Conservation (phyloP, 2,329 filamentous ascomycete genomes). For the Colletotrichum liaoningense region DNA sequence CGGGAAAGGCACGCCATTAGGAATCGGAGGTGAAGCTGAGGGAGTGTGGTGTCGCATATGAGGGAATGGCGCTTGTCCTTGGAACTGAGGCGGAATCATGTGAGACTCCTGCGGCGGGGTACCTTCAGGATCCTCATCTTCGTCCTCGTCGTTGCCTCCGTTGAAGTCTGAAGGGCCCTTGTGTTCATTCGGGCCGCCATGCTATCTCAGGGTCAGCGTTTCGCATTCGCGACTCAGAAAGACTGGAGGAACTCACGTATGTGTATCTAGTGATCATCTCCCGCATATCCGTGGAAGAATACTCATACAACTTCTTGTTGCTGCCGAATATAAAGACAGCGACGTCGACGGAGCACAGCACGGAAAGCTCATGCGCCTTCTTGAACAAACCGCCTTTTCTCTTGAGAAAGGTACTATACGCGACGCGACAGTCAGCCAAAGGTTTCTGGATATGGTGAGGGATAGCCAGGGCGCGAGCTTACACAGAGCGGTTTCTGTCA, state of each 20-base stretch:
- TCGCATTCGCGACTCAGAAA: not conserved
- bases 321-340: slow-evolving; percentile 98
- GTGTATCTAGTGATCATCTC: slow-evolving; percentile 89
- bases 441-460: not conserved
- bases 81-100: slow-evolving; percentile 78
- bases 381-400: slow-evolving; percentile 99
- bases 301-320: slow-evolving; percentile 99
- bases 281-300: slow-evolving; percentile 93
- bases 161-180: slow-evolving; percentile 95
- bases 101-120: slow-evolving; percentile 75
- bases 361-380: slow-evolving; percentile 98
- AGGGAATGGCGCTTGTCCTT: slow-evolving; percentile 77
- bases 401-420: slow-evolving; percentile 90
- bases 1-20: slow-evolving; percentile 78
- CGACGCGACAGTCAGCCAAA: slow-evolving; percentile 29
- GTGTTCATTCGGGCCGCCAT: slow-evolving; percentile 93
- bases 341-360: slow-evolving; percentile 97
- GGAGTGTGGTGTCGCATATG: slow-evolving; percentile 86
- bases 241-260: slow-evolving; percentile 74
- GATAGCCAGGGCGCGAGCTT: slow-evolving; percentile 56
- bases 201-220: slow-evolving; percentile 63
- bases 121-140: slow-evolving; percentile 79
- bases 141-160: slow-evolving; percentile 87
- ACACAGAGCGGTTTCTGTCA: slow-evolving; percentile 98
- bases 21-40: slow-evolving; percentile 89